Evolutionary conservation across 371 early-diverging fungal genomes (phyloP).

Genomic region (Mortierella sp.): DNA sequence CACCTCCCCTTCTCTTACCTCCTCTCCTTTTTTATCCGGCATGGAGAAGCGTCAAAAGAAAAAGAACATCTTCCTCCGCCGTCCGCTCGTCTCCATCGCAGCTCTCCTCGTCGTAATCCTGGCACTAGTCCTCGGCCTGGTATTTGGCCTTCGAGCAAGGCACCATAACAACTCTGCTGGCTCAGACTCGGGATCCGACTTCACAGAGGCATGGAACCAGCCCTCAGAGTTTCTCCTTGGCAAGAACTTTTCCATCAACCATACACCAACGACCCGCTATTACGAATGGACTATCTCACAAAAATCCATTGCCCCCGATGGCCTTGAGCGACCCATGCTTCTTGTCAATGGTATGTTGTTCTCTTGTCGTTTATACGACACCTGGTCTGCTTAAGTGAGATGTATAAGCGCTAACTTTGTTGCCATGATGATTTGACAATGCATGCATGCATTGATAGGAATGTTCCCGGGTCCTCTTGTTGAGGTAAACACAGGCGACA

Average conservation of each 20-base stretch:
- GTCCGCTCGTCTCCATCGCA: not conserved
- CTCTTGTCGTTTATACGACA: not conserved
- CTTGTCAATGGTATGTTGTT: slow-evolving; percentile 56
- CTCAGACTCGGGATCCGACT: not conserved
- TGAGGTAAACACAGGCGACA: slow-evolving; percentile 60
- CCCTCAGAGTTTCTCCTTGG: slow-evolving; percentile 39
- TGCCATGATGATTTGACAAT: not conserved
- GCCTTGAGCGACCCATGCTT: slow-evolving; percentile 56
- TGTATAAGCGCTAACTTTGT: not conserved
- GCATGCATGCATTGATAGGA: slow-evolving; percentile 13
- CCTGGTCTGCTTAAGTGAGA: not conserved
- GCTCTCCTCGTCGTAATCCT: not conserved
- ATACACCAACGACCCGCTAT: slow-evolving; percentile 35
- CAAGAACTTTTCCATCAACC: slow-evolving; percentile 48
- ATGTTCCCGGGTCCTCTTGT: slow-evolving; percentile 61
- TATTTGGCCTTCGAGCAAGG: slow-evolving; percentile 18
- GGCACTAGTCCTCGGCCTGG: slow-evolving; percentile 26
- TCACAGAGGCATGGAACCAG: slow-evolving; percentile 28
- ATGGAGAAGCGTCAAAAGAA: slow-evolving; percentile 3
- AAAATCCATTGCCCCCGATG: slow-evolving; percentile 56
- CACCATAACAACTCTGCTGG: not conserved
- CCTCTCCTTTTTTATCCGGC: not conserved
- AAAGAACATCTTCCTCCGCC: slow-evolving; percentile 9
- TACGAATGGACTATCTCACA: slow-evolving; percentile 53
- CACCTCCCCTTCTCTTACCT: not conserved